Conservation (phyloP, 2,329 filamentous ascomycete genomes). For the Leptographium lundbergii region DNA sequence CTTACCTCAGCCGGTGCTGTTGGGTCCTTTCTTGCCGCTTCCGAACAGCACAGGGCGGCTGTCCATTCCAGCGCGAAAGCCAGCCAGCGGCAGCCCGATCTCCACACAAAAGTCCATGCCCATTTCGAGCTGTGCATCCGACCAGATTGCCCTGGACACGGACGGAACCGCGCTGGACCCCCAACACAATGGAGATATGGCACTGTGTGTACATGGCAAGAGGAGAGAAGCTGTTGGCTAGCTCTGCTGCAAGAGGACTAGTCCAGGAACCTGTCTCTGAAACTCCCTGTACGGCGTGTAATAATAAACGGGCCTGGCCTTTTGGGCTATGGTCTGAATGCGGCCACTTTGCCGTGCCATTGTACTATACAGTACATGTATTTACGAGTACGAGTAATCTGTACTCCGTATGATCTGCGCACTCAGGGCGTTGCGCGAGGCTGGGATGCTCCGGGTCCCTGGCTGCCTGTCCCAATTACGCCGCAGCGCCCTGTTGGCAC, state of each 20-base stretch:
- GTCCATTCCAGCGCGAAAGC: background rate
- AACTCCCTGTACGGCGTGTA: background rate
- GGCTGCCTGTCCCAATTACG: too few species aligned
- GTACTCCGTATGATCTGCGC: background rate
- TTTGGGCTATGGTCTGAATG: background rate
- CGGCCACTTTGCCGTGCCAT: background rate
- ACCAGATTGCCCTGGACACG: too few species aligned
- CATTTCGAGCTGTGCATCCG: too few species aligned
- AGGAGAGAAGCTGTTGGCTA: background rate
- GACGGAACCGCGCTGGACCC: too few species aligned
- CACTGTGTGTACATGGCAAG: background rate
- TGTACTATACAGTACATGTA: background rate
- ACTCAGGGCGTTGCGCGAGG: too few species aligned
- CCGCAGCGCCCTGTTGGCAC: too few species aligned
- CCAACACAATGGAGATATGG: too few species aligned
- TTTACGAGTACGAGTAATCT: too few species aligned
- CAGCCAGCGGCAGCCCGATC: too few species aligned
- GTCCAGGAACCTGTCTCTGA: conserved; percentile 11
- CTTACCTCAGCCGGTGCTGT: background rate
- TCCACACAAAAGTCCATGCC: too few species aligned
- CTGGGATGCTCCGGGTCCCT: too few species aligned
- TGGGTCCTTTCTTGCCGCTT: background rate
- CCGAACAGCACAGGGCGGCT: background rate
- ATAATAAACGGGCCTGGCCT: background rate
- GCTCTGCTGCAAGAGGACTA: conserved; percentile 13